Conservation (phyloP, 768 basidiomycete genomes). For the Lentinula boryana region DNA sequence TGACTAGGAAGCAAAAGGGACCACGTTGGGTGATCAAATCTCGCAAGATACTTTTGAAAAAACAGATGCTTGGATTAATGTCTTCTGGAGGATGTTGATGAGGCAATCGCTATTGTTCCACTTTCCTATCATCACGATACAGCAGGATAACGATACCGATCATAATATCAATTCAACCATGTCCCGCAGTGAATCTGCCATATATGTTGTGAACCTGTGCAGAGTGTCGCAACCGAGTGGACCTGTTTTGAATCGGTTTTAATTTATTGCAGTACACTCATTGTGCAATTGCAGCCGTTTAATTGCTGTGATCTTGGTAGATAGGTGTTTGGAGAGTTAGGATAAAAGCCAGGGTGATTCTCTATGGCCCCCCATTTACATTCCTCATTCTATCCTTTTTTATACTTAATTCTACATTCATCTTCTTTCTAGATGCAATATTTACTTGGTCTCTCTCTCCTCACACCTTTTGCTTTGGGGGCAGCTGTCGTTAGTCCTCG, state of each 20-base stretch:
- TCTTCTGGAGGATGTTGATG: no score
- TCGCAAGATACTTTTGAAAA: no score
- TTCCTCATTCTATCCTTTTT: neutral
- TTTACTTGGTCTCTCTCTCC: neutral
- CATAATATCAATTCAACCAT: neutral
- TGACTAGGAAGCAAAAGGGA: no score
- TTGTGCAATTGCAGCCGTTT: neutral
- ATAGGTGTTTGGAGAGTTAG: neutral
- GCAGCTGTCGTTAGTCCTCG: neutral
- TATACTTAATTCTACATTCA: neutral
- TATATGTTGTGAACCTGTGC: neutral
- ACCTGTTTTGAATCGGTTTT: neutral
- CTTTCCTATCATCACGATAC: no score
- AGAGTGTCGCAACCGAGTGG: neutral
- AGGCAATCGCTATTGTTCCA: no score
- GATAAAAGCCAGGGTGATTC: neutral
- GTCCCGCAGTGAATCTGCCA: neutral
- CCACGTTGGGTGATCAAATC: no score
- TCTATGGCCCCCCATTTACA: neutral
- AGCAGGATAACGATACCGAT: no score
- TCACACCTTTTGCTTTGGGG: neutral
- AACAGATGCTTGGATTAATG: no score
- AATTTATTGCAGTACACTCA: neutral
- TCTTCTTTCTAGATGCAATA: neutral
- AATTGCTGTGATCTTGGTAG: neutral